Evolutionary conservation across 148 eudicot genomes (phyloP), one percentile per base, ranked within the genome.

Genomic region (Silene uniflora): DNA sequence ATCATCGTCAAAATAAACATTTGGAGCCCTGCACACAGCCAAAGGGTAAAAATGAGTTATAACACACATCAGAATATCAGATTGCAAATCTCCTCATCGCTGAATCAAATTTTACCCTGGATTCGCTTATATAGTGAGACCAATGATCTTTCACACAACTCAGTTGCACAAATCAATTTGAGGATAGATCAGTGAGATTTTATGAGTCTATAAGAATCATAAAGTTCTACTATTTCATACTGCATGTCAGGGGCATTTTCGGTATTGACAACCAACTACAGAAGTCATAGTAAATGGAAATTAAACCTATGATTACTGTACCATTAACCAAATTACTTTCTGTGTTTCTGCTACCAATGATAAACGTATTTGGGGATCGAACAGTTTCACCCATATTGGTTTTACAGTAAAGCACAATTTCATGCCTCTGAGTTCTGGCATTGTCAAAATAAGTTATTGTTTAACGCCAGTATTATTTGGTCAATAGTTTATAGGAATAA

Each of bases 11-110:
- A 91, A 91, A 73, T 86, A 91, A 63, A 95, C 97, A 84, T 95
- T 90, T 52, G 99, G 98, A 54, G 98, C 94, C 99, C 99, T 95
- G 87, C 81, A 79, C 81, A 79, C 11, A 21, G 5, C 46, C 46
- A 44, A 56, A 3, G 21, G 35, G 39, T 61, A 67, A 67, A 9
- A 67, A 4, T 14, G 35, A 39, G 49, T 47, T 61, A n/a, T 23
- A 61, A 47, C 7, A 22, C 44, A 35, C 49, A 17, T 62, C 58
- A 32, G 35, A 32, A 32, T 32, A 32, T 32, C 35, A 60, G 25
- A 59, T 7, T 21, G 44, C 44, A 54, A 10, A 58, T 13, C 7
- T 39, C 71, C 47, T 67, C 67, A 42, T 54, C 39, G 39, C 35
- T n/a, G 11, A 39, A 23, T 68, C 22, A 11, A 59, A 9, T 17